phyloP scores from a whole-genome alignment of 441 rosid species.

The Pelargonium fulgidum region DNA sequence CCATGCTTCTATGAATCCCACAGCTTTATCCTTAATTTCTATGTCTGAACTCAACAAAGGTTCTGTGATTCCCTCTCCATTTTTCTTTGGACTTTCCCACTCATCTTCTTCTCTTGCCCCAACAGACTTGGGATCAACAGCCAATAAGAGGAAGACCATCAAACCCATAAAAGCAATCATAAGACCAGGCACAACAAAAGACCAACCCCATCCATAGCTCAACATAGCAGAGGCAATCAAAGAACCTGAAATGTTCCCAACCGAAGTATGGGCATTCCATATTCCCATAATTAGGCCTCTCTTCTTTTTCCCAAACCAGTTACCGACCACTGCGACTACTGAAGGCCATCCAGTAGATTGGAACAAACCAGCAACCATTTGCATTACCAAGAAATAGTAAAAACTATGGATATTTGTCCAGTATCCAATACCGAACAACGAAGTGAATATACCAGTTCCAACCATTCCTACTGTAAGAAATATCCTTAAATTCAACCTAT shows the following conservation, averaged over 20 bases:
- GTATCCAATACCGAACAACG: constrained; percentile 69
- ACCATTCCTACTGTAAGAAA: constrained; percentile 76
- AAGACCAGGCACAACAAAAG: constrained; percentile 77
- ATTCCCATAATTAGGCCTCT: constrained; percentile 94
- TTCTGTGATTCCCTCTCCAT: constrained; percentile 34
- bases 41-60: constrained; percentile 48
- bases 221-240: constrained; percentile 67
- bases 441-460: constrained; percentile 76
- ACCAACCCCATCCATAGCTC: constrained; percentile 96
- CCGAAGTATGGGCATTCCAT: constrained; percentile 97
- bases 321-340: constrained; percentile 88
- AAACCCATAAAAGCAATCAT: constrained; percentile 46
- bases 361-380: constrained; percentile 84
- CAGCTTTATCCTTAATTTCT: constrained; percentile 43
- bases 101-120: constrained; percentile 52
- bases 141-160: constrained; percentile 56
- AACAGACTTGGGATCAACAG: constrained; percentile 64
- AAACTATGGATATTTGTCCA: constrained; percentile 69
- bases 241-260: constrained; percentile 85
- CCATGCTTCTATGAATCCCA: constrained; percentile 92
- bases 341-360: constrained; percentile 99
- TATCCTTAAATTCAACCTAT: constrained; percentile 66
- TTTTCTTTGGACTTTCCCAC: constrained; percentile 37
- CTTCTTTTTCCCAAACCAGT: constrained; percentile 87
- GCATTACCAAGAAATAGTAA: constrained; percentile 53